Evolutionary conservation across 768 basidiomycete species (phyloP), one percentile per base, ranked within the genome.

Genomic region (Boletus sp.): DNA sequence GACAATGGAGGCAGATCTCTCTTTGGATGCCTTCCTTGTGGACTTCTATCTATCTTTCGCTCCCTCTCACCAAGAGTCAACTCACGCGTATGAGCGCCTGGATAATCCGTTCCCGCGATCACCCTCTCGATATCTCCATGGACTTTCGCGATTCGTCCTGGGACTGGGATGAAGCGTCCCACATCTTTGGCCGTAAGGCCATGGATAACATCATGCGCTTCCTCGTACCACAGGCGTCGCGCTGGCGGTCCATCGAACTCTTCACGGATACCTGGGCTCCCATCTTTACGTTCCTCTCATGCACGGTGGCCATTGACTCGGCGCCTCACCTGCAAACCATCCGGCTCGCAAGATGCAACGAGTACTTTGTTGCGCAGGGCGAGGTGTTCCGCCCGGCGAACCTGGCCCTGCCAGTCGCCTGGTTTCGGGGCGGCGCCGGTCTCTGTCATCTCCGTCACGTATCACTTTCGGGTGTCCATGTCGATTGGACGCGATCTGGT

Each of bases 261-360:
- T 66, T 81, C 45, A 75, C 80, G 1, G 83, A 85, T 57, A 85
- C 81, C 5, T 85, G 83, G 82, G 71, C 73, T 2, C 83, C 83
- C 11, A 77, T 84, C 13, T 79, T 76, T 59, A 70, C 75, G 9
- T 82, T 84, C 59, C 74, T 84, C 10, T 72, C 68, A 35, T 71
- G 67, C 50, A 75, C 78, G 5, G 66, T 63, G 11, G 50, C 64
- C 9, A 64, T 74, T 27, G 63, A 65, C 6, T 60, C 70, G 1
- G 67, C 71, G 0, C 77, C 77, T 1, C 57, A 66, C 19, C 67
- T 84, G 6, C 68, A 75, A 51, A 62, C 62, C 3, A 61, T 84
- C 32, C 72, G 72, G 4, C 72, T 84, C 1, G 76, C 77, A 17
- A 74, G 83, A 23, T 85, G 83, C 64, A 85, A 84, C 61, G 80